phyloP scores from a whole-genome alignment of 2,329 filamentous ascomycete genomes.

The Xylariaceae sp. region DNA sequence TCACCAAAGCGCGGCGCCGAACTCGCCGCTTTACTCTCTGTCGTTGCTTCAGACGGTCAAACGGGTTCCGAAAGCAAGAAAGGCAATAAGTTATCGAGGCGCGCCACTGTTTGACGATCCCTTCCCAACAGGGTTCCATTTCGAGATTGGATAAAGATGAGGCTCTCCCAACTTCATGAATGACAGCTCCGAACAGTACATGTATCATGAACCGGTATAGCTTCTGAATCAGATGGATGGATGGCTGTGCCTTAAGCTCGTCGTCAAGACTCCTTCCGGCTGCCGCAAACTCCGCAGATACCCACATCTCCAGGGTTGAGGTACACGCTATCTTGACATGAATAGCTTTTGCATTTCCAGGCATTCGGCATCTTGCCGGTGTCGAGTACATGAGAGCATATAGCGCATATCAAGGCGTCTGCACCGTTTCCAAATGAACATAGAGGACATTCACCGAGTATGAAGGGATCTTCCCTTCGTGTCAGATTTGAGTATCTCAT shows the following conservation, averaged over 20 bases:
- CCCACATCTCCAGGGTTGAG: constrained; percentile 66
- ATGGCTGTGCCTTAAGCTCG: too few species aligned
- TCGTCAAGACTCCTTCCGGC: constrained; percentile 18
- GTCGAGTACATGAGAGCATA: constrained; percentile 68
- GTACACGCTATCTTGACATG: constrained; percentile 56
- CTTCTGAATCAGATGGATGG: not conserved
- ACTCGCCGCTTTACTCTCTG: not conserved
- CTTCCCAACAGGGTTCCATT: not conserved
- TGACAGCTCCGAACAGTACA: too few species aligned
- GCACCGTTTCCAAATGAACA: constrained; percentile 65
- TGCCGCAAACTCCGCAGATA: constrained; percentile 66
- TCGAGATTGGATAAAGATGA: too few species aligned
- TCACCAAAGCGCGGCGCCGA: too few species aligned
- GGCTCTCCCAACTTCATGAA: not conserved
- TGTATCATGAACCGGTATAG: constrained; percentile 8
- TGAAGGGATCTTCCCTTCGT: too few species aligned
- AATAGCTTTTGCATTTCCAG: constrained; percentile 59
- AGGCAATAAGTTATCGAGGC: not conserved
- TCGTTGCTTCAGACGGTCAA: not conserved
- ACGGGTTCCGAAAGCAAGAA: not conserved
- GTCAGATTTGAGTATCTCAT: too few species aligned
- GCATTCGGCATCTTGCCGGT: constrained; percentile 44
- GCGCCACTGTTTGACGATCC: not conserved
- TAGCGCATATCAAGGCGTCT: constrained; percentile 54
- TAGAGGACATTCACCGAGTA: constrained; percentile 43